Conservation (phyloP, 2,329 filamentous ascomycete species). For the Neopestalotiopsis sp. region DNA sequence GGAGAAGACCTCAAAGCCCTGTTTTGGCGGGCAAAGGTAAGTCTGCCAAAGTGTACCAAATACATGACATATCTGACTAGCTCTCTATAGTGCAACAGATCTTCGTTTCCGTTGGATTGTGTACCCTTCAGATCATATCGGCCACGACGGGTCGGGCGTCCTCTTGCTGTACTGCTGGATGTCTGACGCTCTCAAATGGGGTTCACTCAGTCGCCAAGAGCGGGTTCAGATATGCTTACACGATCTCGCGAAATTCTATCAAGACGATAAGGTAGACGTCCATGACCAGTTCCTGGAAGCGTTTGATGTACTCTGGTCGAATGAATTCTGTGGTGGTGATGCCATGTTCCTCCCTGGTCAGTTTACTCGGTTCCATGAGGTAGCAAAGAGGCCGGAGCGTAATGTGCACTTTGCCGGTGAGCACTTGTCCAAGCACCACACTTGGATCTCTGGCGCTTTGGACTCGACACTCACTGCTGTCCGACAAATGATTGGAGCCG, state of each 20-base stretch:
- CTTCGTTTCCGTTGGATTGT: conserved; percentile 26
- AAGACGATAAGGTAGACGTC: conserved; percentile 22
- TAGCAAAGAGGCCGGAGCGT: neutral
- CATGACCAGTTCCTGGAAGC: conserved; percentile 24
- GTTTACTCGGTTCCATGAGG: conserved; percentile 1
- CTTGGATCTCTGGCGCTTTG: conserved; percentile 7
- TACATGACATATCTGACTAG: no score
- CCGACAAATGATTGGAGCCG: neutral
- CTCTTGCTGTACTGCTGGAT: conserved; percentile 25
- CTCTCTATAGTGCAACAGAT: conserved; percentile 16
- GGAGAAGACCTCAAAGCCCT: conserved; percentile 20
- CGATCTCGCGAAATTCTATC: conserved; percentile 19
- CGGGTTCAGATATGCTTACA: conserved; percentile 21
- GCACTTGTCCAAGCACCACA: conserved; percentile 13
- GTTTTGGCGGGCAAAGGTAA: conserved; percentile 23
- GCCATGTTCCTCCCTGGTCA: conserved; percentile 15
- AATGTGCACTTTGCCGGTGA: conserved; percentile 6
- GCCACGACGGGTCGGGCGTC: conserved; percentile 19
- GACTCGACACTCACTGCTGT: neutral
- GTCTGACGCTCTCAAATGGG: conserved; percentile 23
- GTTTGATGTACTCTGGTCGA: conserved; percentile 23
- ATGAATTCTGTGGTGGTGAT: conserved; percentile 18
- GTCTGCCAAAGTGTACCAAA: no score
- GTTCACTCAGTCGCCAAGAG: conserved; percentile 12
- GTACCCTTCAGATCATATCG: conserved; percentile 23